Base-by-base conservation (phyloP, 192 early-diverging fungal species). In the Gryganskiella cystojenkinii region DNA sequence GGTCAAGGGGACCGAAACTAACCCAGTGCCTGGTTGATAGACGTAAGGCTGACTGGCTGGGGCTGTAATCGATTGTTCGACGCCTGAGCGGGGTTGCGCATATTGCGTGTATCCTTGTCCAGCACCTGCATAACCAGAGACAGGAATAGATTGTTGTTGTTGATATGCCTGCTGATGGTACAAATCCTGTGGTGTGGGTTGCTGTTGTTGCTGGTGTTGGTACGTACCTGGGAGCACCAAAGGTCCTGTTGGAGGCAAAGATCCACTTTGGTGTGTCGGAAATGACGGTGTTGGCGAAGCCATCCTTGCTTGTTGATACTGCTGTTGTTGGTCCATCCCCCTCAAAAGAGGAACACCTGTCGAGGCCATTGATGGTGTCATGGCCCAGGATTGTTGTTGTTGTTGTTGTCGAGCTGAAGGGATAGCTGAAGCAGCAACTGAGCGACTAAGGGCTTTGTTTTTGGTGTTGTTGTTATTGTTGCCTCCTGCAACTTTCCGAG, bases 11-110 rank as follows among this genome's bases (percentile, higher is more conserved):
- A 76, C 65, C 33, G 72, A 62, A 15, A 76, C 72, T 25, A 76
- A 34, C 25, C 72, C 72, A 19, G 72, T 76, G 19, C 72, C 72
- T 40, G 72, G 72, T n/a, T 76, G 72, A 24, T 76, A 76, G 17
- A 34, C 37, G 13, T 76, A 76, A 3, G 64, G 72, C 20, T 76
- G 72, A 19, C 53, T 56, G 5, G 52, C 54, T 22, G 72, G 72
- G 4, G 72, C 47, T 0, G 62, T 60, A 28, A 61, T 50, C 13
- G 7, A 13, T 40, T 56, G 55, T n/a, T 56, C 31, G 55, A 34
- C 31, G 19, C 13, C 31, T 30, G 31, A 33, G 22, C 33, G 54
- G 15, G 27, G 33, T 30, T 56, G 54, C 1, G 22, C 31, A 9
- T 56, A 34, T 34, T 17, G 19, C 22, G 31, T 20, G 31, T 20